These are phyloP conservation scores for Phytophthora cajani DNA, from an alignment of 352 stramenopile genomes.

Conservation along the genomic window DNA sequence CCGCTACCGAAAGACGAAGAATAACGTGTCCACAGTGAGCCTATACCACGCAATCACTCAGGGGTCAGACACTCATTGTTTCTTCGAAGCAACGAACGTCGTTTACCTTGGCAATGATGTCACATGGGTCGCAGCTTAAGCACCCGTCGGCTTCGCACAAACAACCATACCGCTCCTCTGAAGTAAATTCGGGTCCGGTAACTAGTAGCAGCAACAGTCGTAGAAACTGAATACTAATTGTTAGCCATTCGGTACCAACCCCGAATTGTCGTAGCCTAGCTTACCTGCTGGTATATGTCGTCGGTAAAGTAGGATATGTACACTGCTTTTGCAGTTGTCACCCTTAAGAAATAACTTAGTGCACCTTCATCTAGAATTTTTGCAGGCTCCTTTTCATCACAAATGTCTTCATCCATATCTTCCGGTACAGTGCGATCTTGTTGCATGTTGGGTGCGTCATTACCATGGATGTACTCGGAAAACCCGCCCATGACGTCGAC, in stretches of 20 bases:
- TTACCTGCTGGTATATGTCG: conserved; percentile 45
- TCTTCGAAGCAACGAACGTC: not conserved
- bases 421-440: not conserved
- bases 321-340: conserved; percentile 22
- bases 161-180: conserved; percentile 30
- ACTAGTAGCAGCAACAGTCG: conserved; percentile 23
- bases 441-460: not conserved
- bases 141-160: conserved; percentile 23
- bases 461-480: conserved; percentile 11
- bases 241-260: not conserved
- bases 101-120: conserved; percentile 32
- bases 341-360: conserved; percentile 18
- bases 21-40: conserved; percentile 24
- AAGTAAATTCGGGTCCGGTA: conserved; percentile 4
- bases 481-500: conserved; percentile 16
- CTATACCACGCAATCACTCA: not conserved
- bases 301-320: conserved; percentile 44
- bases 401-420: not conserved
- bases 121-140: conserved; percentile 24
- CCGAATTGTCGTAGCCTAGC: not conserved
- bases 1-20: conserved; percentile 19
- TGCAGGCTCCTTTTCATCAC: not conserved
- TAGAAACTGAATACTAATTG: conserved; percentile 12
- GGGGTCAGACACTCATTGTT: not conserved
- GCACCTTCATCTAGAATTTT: not conserved